Base-by-base conservation (phyloP, 2,329 filamentous ascomycete genomes). In the Penicillium sp. region DNA sequence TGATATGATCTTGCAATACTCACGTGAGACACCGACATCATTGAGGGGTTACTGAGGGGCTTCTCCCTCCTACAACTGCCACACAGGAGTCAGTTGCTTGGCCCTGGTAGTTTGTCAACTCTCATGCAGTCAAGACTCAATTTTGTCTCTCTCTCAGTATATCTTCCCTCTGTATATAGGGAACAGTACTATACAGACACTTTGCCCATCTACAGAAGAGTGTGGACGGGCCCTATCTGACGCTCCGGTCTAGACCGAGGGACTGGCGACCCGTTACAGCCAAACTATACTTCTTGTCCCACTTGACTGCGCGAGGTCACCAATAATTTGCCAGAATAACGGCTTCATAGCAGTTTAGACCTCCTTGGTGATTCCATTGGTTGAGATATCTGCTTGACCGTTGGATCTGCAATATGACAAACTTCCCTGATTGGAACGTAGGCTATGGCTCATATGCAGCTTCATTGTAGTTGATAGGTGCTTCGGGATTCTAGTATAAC, bases 201-300 rank as follows among this genome's bases (percentile, higher is more conserved):
- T 43, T 49, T 49, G 42, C 34, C 40, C 43, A 32, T 39, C 42
- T 42, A 45, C 32, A 45, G 42, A 34, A 32, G 42, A 49, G 38
- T 42, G 38, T 38, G 38, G 46, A 49, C 27, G 38, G 46, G 46
- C 29, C 38, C 18, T 35, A 45, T 45, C 46, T 49, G 46, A 49
- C 46, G 46, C 46, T 43, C 46, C 40, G 43, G 42, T 46, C 47
- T 49, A 20, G 42, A 49, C 42, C 42, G 28, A 49, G 42, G 39
- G 39, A 46, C 43, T 46, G 47, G 47, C 46, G 43, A 46, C 29
- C 47, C 39, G 47, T 49, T 45, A 39, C n/a, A 34, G 42, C 47
- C 47, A 43, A 43, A 40, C 28, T 43, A 46, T 24, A 43, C 35
- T 43, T 18, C 39, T 42, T 43, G 13, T 26, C 26, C 26, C 29